Evolutionary conservation across 2,329 filamentous ascomycete species (phyloP), one percentile per base, ranked within the genome.

Genomic region (Fusarium robinianum): DNA sequence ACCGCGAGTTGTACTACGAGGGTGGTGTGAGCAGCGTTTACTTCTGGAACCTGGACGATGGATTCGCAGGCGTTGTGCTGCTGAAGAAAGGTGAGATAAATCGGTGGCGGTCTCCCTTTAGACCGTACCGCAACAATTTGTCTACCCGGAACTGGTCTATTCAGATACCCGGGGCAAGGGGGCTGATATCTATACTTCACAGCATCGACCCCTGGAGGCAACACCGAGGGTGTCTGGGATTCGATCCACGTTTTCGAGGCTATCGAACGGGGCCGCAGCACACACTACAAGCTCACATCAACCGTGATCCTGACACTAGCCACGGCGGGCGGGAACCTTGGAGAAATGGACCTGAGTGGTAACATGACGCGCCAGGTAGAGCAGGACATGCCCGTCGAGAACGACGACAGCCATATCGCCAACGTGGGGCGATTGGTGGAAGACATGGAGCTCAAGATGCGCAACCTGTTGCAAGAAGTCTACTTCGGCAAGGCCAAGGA

Each of bases 401-500:
- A 85, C 62, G 92, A 97, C 70, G 86, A 87, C 58, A 90, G 87
- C 68, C 94, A 99, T 75, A 94, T 99, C 61, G 88, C 88, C 61
- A 99, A 99, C 71, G 89, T 97, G 49, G 94, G 94, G 45, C 80
- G 85, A 54, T 78, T 99, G 65, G 91, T 99, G 38, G 94, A 99
- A 77, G 94, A 99, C 70, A 97, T 99, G 94, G 94, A 99, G 75
- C 83, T 96, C 67, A 96, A 96, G 79, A 97, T 99, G 94, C 83
- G 94, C 56, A 99, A 99, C 71, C 71, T 97, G 70, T 75, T 99
- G 67, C 92, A 99, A 77, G 94, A 99, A 72, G 94, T 99, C 35
- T 99, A 99, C 74, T 99, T 99, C 72, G 94, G 94, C 66, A 99
- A 99, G 78, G 92, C 94, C 41, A 96, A 95, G 80, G 94, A 99